Percentiles rank a stretch among this genome's conserved stretches.
These are phyloP conservation scores for Candida insectalens DNA, from an alignment of 805 yeast genomes.

Conservation along the genomic window DNA sequence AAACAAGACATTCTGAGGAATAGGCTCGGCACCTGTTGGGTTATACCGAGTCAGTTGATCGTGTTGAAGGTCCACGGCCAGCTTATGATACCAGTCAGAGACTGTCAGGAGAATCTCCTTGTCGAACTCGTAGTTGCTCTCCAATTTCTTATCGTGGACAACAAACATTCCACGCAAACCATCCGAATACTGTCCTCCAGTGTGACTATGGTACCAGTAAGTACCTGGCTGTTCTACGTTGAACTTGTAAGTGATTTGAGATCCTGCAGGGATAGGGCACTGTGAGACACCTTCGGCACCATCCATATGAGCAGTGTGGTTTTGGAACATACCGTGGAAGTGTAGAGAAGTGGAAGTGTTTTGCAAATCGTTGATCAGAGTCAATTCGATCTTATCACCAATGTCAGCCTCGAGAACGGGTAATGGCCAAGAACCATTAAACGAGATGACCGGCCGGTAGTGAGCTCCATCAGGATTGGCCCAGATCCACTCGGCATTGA, in stretches of 20 bases:
- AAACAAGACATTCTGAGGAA: conserved; percentile 56
- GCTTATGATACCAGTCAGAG: conserved; percentile 56
- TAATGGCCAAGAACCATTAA: conserved; percentile 65
- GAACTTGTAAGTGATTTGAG: conserved; percentile 59
- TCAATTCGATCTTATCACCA: conserved; percentile 52
- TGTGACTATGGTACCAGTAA: conserved; percentile 81
- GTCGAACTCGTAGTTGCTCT: conserved; percentile 48
- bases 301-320: conserved; percentile 55
- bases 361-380: conserved; percentile 50
- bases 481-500: conserved; percentile 45
- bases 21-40: conserved; percentile 82
- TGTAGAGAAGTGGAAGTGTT: conserved; percentile 51
- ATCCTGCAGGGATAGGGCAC: conserved; percentile 68
- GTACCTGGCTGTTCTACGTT: conserved; percentile 67
- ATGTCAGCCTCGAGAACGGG: conserved; percentile 57
- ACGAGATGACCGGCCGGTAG: conserved; percentile 51
- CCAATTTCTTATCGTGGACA: conserved; percentile 42
- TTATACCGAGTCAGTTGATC: conserved; percentile 54
- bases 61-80: conserved; percentile 34
- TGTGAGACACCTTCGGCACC: conserved; percentile 77
- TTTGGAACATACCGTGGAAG: conserved; percentile 72
- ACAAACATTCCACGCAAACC: conserved; percentile 65
- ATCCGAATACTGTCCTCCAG: conserved; percentile 70
- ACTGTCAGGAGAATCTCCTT: conserved; percentile 49
- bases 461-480: conserved; percentile 61